Evolutionary conservation across 345 rosid species (phyloP).

Genomic region (Excoecaria cochinchinensis): DNA sequence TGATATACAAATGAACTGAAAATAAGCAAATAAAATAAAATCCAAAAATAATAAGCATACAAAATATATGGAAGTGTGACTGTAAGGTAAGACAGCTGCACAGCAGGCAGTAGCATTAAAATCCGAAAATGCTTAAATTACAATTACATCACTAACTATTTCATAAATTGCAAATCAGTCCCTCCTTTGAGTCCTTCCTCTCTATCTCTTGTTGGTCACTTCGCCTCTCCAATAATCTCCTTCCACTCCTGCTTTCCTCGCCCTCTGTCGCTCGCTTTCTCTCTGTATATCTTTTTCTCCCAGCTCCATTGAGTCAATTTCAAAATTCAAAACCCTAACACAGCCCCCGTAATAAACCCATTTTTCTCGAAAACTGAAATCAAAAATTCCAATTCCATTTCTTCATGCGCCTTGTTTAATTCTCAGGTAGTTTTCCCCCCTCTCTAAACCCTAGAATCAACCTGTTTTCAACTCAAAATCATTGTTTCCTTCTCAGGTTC

Average conservation of each 20-base stretch:
- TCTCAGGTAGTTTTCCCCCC: background rate
- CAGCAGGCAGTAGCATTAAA: background rate
- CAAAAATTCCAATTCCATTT: background rate
- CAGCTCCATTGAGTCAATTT: background rate
- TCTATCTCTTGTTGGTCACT: background rate
- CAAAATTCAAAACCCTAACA: background rate
- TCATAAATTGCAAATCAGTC: background rate
- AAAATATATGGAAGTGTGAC: no score
- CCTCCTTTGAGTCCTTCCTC: background rate
- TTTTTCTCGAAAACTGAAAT: background rate
- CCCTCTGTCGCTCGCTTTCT: background rate
- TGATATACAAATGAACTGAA: no score
- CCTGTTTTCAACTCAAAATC: background rate
- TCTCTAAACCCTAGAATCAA: constrained; percentile 10
- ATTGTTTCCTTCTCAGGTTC: background rate
- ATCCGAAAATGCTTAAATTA: background rate
- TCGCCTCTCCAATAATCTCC: constrained; percentile 7
- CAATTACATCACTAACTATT: background rate
- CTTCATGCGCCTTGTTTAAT: background rate
- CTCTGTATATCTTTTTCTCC: background rate
- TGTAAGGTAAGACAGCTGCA: no score
- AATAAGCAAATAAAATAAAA: no score
- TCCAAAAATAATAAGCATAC: no score
- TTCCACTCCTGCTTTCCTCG: background rate
- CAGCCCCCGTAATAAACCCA: no score